phyloP scores from a whole-genome alignment of 2,329 filamentous ascomycete genomes.

The Aspergillus floridensis region DNA sequence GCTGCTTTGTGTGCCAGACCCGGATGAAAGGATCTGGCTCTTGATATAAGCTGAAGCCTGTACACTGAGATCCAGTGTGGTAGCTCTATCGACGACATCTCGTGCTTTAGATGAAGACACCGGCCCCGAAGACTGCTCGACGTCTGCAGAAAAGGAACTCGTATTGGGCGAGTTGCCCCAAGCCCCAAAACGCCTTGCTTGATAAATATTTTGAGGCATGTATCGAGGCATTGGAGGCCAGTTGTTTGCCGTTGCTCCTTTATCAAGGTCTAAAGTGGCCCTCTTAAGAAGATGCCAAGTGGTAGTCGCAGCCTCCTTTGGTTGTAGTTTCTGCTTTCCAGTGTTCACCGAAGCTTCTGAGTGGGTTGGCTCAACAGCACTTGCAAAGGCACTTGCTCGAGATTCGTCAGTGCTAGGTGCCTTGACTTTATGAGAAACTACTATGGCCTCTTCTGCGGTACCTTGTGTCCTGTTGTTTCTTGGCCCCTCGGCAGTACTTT shows the following conservation, averaged over 20 bases:
- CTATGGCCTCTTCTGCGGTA: background rate
- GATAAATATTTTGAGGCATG: background rate
- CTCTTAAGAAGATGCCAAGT: background rate
- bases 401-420: background rate
- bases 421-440: background rate
- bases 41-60: background rate
- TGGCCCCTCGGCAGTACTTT: background rate
- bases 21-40: background rate
- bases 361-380: background rate
- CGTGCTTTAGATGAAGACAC: background rate
- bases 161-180: background rate
- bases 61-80: background rate
- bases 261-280: background rate
- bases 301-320: background rate
- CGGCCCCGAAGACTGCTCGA: background rate
- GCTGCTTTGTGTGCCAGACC: background rate
- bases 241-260: background rate
- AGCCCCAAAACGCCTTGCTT: background rate
- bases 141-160: background rate
- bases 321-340: background rate
- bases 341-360: background rate
- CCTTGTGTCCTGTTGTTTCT: background rate
- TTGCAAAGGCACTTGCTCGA: background rate
- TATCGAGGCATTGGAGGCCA: background rate
- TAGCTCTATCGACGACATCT: background rate